Percentiles rank a stretch among this genome's conserved stretches.
These are phyloP conservation scores for Euphorbia tirucalli DNA, from an alignment of 345 rosid species.

Conservation along the genomic window DNA sequence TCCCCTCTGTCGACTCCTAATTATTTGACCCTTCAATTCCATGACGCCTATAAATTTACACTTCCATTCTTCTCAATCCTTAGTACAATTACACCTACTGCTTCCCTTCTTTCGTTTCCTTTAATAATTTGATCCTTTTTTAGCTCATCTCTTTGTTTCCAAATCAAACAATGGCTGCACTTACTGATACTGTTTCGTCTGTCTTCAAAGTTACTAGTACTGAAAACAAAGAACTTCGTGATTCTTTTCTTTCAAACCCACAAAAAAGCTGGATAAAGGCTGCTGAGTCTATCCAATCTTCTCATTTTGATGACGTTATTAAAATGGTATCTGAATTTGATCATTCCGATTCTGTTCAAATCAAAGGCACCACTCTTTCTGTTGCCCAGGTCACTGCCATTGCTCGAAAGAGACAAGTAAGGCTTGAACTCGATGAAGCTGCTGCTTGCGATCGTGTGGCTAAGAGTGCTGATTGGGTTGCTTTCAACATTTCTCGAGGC, in stretches of 20 bases:
- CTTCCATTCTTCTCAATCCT: too few species aligned
- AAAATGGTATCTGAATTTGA: constrained; percentile 35
- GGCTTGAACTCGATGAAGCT: constrained; percentile 28
- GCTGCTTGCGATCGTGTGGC: constrained; percentile 37
- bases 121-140: too few species aligned
- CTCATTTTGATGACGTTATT: constrained; percentile 36
- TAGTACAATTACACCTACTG: too few species aligned
- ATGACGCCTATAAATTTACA: too few species aligned
- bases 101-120: too few species aligned
- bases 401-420: constrained; percentile 23
- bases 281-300: constrained; percentile 28
- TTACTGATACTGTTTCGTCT: neutral
- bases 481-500: constrained; percentile 32
- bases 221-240: neutral
- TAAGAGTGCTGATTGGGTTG: constrained; percentile 42
- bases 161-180: constrained; percentile 7
- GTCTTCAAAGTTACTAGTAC: neutral
- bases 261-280: constrained; percentile 36
- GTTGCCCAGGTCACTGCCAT: constrained; percentile 45
- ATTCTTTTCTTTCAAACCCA: neutral
- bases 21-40: too few species aligned
- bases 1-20: too few species aligned
- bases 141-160: too few species aligned
- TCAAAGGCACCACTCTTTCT: constrained; percentile 40
- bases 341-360: constrained; percentile 24